A percentile compares a stretch with the other conserved stretches of the same genome.
phyloP scores from a whole-genome alignment of 148 eudicot species.

The Persicaria maculosa region DNA sequence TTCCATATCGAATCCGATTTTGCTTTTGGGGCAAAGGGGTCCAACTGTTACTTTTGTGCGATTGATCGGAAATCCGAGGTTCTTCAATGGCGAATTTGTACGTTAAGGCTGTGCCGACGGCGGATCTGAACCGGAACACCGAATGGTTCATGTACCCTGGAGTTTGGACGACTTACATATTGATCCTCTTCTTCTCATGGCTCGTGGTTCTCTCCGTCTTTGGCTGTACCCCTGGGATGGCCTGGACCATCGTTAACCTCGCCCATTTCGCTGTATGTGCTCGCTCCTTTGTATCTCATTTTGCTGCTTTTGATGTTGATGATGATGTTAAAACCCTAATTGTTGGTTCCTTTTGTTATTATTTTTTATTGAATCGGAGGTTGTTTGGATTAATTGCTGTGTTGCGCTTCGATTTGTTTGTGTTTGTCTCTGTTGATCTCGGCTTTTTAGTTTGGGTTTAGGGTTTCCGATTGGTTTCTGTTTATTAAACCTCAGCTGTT shows the following conservation, averaged over 20 bases:
- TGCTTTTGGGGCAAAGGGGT: background rate
- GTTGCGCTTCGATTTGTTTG: background rate
- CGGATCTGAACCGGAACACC: conserved; percentile 80
- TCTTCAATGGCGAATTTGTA: conserved; percentile 58
- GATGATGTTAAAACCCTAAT: background rate
- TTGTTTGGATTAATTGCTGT: background rate
- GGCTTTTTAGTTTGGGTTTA: background rate
- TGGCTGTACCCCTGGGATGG: conserved; percentile 72
- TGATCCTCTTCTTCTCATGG: conserved; percentile 73
- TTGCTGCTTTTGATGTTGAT: background rate
- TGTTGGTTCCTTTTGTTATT: background rate
- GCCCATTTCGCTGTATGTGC: conserved; percentile 46
- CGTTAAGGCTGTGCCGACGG: conserved; percentile 64
- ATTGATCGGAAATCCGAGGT: background rate
- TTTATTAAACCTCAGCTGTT: background rate
- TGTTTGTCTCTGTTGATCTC: background rate
- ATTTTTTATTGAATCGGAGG: background rate
- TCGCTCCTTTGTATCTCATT: background rate
- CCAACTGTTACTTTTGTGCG: background rate
- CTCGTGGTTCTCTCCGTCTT: conserved; percentile 62
- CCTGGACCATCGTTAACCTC: conserved; percentile 80
- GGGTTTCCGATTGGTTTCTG: conserved; percentile 11
- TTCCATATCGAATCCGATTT: background rate
- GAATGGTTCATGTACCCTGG: conserved; percentile 93
- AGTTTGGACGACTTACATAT: conserved; percentile 78